Conservation (phyloP, 306 rosid species). For the Mucuna pruriens region DNA sequence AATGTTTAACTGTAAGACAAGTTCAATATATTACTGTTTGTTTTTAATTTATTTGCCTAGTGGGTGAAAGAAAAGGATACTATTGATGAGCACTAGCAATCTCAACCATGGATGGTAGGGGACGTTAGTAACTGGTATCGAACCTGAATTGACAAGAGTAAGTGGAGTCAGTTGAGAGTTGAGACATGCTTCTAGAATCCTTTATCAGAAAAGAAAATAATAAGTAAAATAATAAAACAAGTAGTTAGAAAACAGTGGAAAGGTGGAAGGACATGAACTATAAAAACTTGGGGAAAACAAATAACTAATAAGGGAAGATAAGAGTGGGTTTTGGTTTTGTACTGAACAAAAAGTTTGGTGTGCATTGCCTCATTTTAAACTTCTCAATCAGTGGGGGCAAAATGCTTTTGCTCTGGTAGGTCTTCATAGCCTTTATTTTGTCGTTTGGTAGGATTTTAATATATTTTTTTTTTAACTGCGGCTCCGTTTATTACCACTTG, state of each 20-base stretch:
- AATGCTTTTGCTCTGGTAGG: constrained; percentile 15
- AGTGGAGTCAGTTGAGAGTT: constrained; percentile 55
- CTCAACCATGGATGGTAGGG: constrained; percentile 51
- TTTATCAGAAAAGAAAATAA: constrained; percentile 26
- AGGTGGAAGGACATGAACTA: constrained; percentile 27
- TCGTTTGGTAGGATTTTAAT: background rate
- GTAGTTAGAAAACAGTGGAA: constrained; percentile 38
- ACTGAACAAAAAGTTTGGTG: constrained; percentile 34
- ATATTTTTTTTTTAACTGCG: background rate
- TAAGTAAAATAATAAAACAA: background rate
- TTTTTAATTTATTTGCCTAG: background rate
- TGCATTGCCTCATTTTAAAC: constrained; percentile 3
- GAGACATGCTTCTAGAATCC: constrained; percentile 57
- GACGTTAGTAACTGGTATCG: constrained; percentile 46
- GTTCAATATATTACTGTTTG: background rate
- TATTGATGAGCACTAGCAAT: constrained; percentile 23
- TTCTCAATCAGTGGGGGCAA: constrained; percentile 17
- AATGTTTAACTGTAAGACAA: constrained; percentile 22
- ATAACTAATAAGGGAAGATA: constrained; percentile 8
- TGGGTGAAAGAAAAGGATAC: constrained; percentile 33
- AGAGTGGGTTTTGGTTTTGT: constrained; percentile 22
- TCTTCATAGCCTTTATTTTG: constrained; percentile 22
- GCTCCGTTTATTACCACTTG: background rate
- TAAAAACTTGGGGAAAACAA: background rate
- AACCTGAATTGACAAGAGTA: constrained; percentile 54